Base-by-base conservation (phyloP, 371 early-diverging fungal genomes). In the Actinomucor elegans region DNA sequence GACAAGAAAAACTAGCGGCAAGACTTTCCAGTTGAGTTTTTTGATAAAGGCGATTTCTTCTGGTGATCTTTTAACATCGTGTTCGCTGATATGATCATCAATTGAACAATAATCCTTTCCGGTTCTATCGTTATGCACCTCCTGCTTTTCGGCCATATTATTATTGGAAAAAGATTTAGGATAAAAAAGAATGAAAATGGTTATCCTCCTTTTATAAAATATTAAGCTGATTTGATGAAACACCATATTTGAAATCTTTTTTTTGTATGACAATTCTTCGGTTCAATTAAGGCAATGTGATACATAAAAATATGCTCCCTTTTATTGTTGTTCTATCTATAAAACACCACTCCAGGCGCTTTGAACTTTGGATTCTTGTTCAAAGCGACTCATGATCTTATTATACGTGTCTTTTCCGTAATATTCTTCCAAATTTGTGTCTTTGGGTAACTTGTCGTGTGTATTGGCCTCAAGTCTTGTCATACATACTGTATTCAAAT, bases 401-500 rank as follows among this genome's bases (percentile, higher is more conserved):
- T 53, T 28, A 50, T 36, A 60, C 3, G 60, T 15, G 9, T 60
- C 60, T 51, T 69, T 42, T 11, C 71, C 73, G 42, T 79, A 79
- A 34, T 78, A 55, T 26, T 66, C 50, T 27, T 70, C 65, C 0
- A 76, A 69, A 37, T 70, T 52, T 6, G 61, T 44, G 34, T 53
- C 62, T 0, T 29, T 53, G 8, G 68, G 62, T 9, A 86, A 58
- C 31, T 55, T 62, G 28, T 85, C 84, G 45, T 89, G 88, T 20
- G 40, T 51, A 26, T 71, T 70, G 0, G 90, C 93, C 63, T 94
- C 94, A 1, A 61, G 57, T 54, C 85, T 87, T 10, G 95, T 91
- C 84, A 97, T 61, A 53, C 93, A 88, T 3, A 96, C 84, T 28
- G 90, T 75, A 58, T 97, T 97, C 37, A 79, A 74, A 24, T 87